Conservation (phyloP, 768 basidiomycete species). For the Hericium rajendrae region DNA sequence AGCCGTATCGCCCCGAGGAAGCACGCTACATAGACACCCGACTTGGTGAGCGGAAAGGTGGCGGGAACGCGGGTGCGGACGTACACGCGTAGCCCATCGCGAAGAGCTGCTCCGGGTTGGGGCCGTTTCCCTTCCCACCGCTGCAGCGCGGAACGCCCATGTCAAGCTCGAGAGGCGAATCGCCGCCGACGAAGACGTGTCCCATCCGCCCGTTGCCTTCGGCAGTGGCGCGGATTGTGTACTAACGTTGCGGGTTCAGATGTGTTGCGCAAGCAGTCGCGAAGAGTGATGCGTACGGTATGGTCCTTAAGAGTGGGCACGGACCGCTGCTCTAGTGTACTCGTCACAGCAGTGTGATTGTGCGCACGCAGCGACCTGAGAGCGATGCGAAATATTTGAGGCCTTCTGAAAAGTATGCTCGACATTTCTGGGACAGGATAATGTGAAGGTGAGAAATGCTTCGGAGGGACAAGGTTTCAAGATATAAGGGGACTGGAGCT, state of each 20-base stretch:
- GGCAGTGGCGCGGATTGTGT: constrained; percentile 9
- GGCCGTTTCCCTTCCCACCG: constrained; percentile 8
- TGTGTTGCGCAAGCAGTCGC: background rate
- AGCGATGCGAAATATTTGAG: too few species aligned
- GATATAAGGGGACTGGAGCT: too few species aligned
- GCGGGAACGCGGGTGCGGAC: background rate
- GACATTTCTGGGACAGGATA: too few species aligned
- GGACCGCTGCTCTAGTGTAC: background rate
- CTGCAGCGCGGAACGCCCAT: constrained; percentile 2
- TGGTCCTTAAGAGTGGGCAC: constrained; percentile 7
- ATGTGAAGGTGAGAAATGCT: too few species aligned
- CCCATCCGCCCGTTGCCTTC: constrained; percentile 9
- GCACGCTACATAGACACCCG: constrained; percentile 37
- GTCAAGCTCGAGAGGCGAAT: constrained; percentile 9
- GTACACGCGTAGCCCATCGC: constrained; percentile 25
- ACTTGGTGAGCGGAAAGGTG: background rate
- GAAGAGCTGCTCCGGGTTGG: constrained; percentile 16
- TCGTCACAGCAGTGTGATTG: constrained; percentile 2
- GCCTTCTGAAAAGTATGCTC: too few species aligned
- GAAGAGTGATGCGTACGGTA: background rate
- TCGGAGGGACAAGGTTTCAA: too few species aligned
- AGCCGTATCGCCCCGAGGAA: constrained; percentile 63
- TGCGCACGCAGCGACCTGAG: background rate
- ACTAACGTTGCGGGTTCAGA: constrained; percentile 1
- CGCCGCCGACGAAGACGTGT: constrained; percentile 5